Base-by-base conservation (phyloP, 495 filamentous ascomycete species). In the Aspergillus baeticus region DNA sequence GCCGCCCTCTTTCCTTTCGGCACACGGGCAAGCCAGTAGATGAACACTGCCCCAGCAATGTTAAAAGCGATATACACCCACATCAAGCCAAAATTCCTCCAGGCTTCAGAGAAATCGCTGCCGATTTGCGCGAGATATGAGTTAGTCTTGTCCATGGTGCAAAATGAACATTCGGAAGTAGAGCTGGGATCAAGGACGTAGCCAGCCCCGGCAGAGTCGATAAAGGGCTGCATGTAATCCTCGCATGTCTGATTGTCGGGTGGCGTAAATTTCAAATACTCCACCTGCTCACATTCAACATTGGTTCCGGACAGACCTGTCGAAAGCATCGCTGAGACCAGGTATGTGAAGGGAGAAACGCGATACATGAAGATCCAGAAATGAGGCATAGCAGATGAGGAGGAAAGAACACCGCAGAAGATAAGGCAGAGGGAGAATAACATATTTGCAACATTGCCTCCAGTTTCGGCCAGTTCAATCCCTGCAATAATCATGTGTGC, bases 401-500 rank as follows among this genome's bases (percentile, higher is more conserved):
- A 38, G 15, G 52, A 22, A 26, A 55, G 52, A 13, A 55, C 52
- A 18, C 85, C 77, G 43, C 77, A 78, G 73, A 87, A 86, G 59
- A 86, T 72, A 45, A 84, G 74, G 62, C 72, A 81, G 48, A 89
- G 78, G 23, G 84, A 82, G 69, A 84, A 87, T 34, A 83, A 54
- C 63, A 88, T 57, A 48, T 84, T 80, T 51, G 84, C 83, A 26
- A 88, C 59, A 59, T 83, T 85, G 45, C 80, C 81, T 46, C 81
- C 85, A 1, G 82, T 79, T 63, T 86, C 82, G 4, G 84, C 85
- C 48, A 82, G 76, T 31, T 84, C 79, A 37, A 87, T 78, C 35
- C 78, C 83, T 20, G 84, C 81, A 61, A 87, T 85, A 33, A 81
- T 74, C 82, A 87, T 83, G 68, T 86, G 78, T 0, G 84, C 74